These are phyloP conservation scores for Eutrema yunnanense DNA, from an alignment of 345 rosid species.

Conservation along the genomic window DNA sequence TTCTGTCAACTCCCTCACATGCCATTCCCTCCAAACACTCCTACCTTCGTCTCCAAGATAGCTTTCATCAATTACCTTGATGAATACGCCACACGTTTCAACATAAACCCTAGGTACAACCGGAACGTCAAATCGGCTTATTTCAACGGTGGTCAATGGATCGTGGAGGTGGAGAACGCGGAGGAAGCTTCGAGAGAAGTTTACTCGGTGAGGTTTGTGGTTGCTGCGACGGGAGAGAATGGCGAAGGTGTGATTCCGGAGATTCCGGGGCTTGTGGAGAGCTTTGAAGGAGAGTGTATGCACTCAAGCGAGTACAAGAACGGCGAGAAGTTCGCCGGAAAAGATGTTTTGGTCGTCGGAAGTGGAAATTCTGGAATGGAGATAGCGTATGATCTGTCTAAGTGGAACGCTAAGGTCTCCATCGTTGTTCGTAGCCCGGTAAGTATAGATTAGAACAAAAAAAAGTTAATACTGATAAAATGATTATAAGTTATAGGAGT, in stretches of 20 bases:
- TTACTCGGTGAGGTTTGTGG: constrained; percentile 37
- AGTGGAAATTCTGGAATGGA: constrained; percentile 69
- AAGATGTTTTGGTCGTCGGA: constrained; percentile 54
- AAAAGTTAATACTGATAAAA: not conserved
- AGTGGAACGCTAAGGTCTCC: constrained; percentile 33
- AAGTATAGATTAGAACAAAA: not conserved
- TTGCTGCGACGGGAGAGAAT: constrained; percentile 51
- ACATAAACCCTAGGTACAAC: constrained; percentile 24
- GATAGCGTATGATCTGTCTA: constrained; percentile 46
- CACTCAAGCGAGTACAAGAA: constrained; percentile 44
- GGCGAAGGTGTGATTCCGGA: constrained; percentile 34
- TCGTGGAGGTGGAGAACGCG: constrained; percentile 23
- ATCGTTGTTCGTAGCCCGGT: constrained; percentile 43
- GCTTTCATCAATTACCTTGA: constrained; percentile 46
- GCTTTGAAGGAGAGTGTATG: constrained; percentile 35
- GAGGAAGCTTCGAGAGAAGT: not conserved
- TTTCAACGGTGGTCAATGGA: constrained; percentile 31
- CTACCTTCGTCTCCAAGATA: constrained; percentile 38
- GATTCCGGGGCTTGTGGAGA: constrained; percentile 29
- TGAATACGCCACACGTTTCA: constrained; percentile 34
- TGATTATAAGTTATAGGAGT: not conserved
- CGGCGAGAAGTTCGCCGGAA: constrained; percentile 21
- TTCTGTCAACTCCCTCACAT: constrained; percentile 52
- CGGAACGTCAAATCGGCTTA: constrained; percentile 25
- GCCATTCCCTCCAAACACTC: constrained; percentile 29